Evolutionary conservation across 1,284 basidiomycete species (phyloP).

Genomic region (Ceratobasidium sp.): DNA sequence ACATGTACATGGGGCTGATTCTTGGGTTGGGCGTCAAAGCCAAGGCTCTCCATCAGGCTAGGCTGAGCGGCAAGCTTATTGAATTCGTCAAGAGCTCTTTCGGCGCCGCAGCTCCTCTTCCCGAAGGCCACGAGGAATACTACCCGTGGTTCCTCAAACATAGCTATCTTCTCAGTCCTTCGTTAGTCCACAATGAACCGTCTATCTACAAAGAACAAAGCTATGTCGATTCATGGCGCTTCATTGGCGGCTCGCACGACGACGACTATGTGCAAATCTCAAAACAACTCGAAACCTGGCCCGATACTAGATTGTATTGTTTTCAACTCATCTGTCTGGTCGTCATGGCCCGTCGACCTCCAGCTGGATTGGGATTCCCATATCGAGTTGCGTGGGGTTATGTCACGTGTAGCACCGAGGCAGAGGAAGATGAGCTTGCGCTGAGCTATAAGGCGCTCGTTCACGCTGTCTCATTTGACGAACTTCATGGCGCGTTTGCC

Average conservation of each 20-base stretch:
- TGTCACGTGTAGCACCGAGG: not conserved
- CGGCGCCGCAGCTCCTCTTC: constrained; percentile 44
- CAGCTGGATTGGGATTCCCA: not conserved
- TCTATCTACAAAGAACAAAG: not conserved
- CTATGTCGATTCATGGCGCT: not conserved
- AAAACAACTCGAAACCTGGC: not conserved
- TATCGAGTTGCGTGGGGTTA: not conserved
- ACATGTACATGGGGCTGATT: constrained; percentile 50
- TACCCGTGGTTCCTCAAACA: not conserved
- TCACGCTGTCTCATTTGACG: constrained; percentile 41
- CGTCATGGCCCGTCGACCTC: not conserved
- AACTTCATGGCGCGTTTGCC: constrained; percentile 49
- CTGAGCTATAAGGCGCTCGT: not conserved
- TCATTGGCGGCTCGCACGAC: not conserved
- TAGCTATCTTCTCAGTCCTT: not conserved
- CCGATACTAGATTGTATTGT: not conserved
- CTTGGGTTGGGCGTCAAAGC: constrained; percentile 45
- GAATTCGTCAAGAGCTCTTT: constrained; percentile 50
- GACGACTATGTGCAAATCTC: not conserved
- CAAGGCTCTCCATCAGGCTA: constrained; percentile 50
- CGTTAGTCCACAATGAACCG: not conserved
- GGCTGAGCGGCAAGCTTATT: constrained; percentile 48
- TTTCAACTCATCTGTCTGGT: not conserved
- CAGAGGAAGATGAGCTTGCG: not conserved
- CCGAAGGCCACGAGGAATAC: constrained; percentile 40